phyloP scores from a whole-genome alignment of 2,329 filamentous ascomycete species.

The Xenoacremonium recifei region DNA sequence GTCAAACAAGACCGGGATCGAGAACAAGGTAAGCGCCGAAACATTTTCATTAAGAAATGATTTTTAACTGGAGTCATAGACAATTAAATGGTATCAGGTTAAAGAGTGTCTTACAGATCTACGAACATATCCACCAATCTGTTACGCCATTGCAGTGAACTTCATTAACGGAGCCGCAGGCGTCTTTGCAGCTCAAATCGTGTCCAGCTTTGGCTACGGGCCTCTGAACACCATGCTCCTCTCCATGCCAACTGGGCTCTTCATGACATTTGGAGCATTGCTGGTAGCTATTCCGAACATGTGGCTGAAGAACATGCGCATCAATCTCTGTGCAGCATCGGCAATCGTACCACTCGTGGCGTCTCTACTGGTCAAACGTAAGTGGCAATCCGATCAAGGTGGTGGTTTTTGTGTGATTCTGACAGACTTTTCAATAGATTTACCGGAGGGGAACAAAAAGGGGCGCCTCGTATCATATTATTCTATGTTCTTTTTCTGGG shows the following conservation, averaged over 20 bases:
- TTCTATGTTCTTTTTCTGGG: background rate
- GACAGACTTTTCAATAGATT: background rate
- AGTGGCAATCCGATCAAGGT: too few species aligned
- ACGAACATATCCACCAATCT: background rate
- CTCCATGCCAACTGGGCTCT: background rate
- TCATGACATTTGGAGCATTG: background rate
- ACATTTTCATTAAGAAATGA: too few species aligned
- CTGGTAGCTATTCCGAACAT: background rate
- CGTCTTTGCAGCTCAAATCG: background rate
- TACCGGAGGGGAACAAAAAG: background rate
- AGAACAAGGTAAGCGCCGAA: conserved; percentile 23
- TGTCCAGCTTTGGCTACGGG: background rate
- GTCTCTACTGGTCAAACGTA: background rate
- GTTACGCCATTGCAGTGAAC: background rate
- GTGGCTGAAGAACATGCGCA: background rate
- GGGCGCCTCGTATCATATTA: background rate
- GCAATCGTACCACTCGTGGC: background rate
- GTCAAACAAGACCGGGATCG: conserved; percentile 35
- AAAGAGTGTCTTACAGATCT: background rate
- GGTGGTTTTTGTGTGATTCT: too few species aligned
- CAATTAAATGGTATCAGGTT: background rate
- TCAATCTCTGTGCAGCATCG: too few species aligned
- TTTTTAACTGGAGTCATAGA: too few species aligned
- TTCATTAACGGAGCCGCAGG: background rate
- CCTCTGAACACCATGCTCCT: background rate